Conservation (phyloP, 2,329 filamentous ascomycete species). For the Periconia sp. region DNA sequence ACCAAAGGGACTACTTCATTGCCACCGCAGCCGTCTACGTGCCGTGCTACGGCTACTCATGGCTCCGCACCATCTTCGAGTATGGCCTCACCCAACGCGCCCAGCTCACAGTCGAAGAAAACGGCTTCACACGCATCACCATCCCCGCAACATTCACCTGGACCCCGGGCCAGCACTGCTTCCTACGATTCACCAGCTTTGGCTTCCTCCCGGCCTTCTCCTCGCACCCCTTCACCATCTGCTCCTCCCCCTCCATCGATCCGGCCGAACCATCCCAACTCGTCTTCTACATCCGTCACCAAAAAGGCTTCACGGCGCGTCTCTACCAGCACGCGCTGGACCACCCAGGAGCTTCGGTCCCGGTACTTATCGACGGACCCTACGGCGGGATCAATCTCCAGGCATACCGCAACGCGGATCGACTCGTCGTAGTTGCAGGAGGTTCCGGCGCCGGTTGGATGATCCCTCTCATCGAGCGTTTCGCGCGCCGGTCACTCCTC, state of each 20-base stretch:
- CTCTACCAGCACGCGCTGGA: constrained; percentile 29
- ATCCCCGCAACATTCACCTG: constrained; percentile 45
- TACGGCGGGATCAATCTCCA: constrained; percentile 55
- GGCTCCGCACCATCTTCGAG: constrained; percentile 52
- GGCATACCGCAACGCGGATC: constrained; percentile 38
- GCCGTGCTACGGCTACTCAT: constrained; percentile 49
- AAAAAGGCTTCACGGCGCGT: constrained; percentile 52
- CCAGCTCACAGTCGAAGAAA: constrained; percentile 32
- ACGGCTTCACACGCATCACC: constrained; percentile 20
- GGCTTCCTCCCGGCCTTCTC: constrained; percentile 48
- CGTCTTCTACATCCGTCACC: constrained; percentile 57
- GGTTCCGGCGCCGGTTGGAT: constrained; percentile 60
- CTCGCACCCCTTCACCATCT: constrained; percentile 59
- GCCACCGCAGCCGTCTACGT: constrained; percentile 57
- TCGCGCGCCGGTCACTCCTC: constrained; percentile 5
- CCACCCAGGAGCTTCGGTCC: constrained; percentile 31
- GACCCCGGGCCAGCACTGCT: constrained; percentile 58
- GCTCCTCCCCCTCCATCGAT: constrained; percentile 46
- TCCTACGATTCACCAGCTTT: constrained; percentile 54
- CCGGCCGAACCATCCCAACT: constrained; percentile 37
- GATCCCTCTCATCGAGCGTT: constrained; percentile 50
- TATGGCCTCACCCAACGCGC: constrained; percentile 53
- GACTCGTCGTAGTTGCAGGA: constrained; percentile 54
- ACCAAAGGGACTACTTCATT: constrained; percentile 61
- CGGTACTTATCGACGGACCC: constrained; percentile 60